phyloP scores from a whole-genome alignment of 1,284 basidiomycete species.

The Melampsora larici-populina region DNA sequence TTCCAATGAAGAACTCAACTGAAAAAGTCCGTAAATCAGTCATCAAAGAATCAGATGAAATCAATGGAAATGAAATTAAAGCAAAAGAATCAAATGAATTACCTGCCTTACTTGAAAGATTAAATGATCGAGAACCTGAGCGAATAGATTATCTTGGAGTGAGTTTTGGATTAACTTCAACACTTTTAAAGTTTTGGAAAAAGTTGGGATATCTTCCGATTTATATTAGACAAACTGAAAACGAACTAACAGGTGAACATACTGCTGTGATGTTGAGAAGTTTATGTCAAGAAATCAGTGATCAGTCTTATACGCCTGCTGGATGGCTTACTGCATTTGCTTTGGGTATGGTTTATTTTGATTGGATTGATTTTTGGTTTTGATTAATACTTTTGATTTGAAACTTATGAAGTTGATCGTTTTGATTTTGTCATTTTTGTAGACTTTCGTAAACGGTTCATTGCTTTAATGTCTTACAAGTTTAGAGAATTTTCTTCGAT shows the following conservation, averaged over 20 bases:
- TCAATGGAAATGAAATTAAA: constrained; percentile 56
- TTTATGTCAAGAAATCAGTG: constrained; percentile 58
- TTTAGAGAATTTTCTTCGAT: constrained; percentile 90
- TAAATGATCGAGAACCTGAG: constrained; percentile 87
- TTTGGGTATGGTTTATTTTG: constrained; percentile 64
- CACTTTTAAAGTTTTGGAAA: constrained; percentile 95
- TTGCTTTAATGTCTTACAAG: constrained; percentile 83
- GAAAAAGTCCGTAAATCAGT: constrained; percentile 10
- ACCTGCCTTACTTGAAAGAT: constrained; percentile 87
- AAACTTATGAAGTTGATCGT: not conserved
- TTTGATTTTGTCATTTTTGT: constrained; percentile 2
- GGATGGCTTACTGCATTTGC: constrained; percentile 88
- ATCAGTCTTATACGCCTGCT: constrained; percentile 55
- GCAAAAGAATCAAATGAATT: constrained; percentile 73
- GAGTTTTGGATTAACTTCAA: constrained; percentile 87
- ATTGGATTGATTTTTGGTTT: not conserved
- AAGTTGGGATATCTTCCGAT: constrained; percentile 83
- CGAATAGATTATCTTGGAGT: constrained; percentile 91
- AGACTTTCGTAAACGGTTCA: constrained; percentile 91
- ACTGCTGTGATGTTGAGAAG: constrained; percentile 89
- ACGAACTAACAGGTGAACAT: constrained; percentile 94
- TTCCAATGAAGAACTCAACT: not conserved
- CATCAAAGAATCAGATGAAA: not conserved
- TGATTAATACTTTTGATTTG: not conserved
- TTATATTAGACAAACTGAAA: constrained; percentile 88